These are phyloP conservation scores for Sporobolomyces roseus DNA, from an alignment of 768 basidiomycete species.

Conservation along the genomic window DNA sequence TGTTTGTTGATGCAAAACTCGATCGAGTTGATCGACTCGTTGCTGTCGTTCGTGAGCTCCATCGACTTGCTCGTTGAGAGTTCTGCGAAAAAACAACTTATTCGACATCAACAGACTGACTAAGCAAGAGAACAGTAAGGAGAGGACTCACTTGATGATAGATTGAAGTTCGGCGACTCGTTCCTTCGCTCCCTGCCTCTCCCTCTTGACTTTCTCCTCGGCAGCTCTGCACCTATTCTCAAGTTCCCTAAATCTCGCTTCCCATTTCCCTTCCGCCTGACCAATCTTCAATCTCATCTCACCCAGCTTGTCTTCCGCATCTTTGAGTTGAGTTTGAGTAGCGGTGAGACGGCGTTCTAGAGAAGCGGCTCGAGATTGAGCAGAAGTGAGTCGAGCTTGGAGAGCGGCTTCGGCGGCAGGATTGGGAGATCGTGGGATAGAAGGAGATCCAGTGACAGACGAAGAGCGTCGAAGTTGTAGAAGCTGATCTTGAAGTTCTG, in stretches of 20 bases:
- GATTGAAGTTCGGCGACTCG: constrained; percentile 66
- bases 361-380: constrained; percentile 70
- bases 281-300: constrained; percentile 67
- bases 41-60: constrained; percentile 3
- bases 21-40: constrained; percentile 17
- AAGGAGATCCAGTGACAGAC: constrained; percentile 49
- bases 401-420: constrained; percentile 43
- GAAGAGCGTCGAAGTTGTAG: constrained; percentile 59
- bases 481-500: constrained; percentile 70
- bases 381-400: constrained; percentile 63
- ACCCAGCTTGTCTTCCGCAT: constrained; percentile 79
- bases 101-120: neutral
- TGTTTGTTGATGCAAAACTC: constrained; percentile 5
- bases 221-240: constrained; percentile 73
- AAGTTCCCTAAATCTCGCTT: constrained; percentile 89
- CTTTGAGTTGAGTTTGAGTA: constrained; percentile 74
- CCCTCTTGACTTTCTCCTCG: constrained; percentile 87
- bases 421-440: constrained; percentile 17
- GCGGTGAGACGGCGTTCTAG: constrained; percentile 84
- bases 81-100: neutral
- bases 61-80: neutral
- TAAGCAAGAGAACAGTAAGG: neutral
- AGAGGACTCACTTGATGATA: constrained; percentile 60
- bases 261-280: constrained; percentile 81
- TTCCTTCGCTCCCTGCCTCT: constrained; percentile 91